Evolutionary conservation across 2,329 filamentous ascomycete genomes (phyloP).

Genomic region (Oidium heveae): DNA sequence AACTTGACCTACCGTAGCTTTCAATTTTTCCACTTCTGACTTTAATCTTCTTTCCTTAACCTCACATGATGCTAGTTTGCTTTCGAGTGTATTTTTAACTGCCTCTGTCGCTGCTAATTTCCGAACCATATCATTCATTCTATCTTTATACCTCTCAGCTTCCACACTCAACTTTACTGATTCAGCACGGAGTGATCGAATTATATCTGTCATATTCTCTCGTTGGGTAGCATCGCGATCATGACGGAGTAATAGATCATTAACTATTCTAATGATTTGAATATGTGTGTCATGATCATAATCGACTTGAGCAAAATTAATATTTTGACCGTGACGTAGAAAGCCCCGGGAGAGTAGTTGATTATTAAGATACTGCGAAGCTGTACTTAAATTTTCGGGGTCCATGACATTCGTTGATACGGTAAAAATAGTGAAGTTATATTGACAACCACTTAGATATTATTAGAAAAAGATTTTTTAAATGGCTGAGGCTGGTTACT

Average conservation of each 20-base stretch:
- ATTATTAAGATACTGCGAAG: slow-evolving; percentile 49
- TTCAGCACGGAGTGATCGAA: slow-evolving; percentile 53
- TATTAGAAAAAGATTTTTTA: too few species aligned
- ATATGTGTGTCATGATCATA: slow-evolving; percentile 52
- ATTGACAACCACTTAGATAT: too few species aligned
- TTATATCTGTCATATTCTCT: slow-evolving; percentile 54
- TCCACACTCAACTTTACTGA: slow-evolving; percentile 48
- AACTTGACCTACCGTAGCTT: slow-evolving; percentile 57
- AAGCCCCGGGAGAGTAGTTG: slow-evolving; percentile 41
- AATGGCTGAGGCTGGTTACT: too few species aligned
- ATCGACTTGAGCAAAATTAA: slow-evolving; percentile 61
- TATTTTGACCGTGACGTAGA: slow-evolving; percentile 39
- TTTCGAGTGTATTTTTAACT: slow-evolving; percentile 42
- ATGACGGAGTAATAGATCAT: slow-evolving; percentile 72
- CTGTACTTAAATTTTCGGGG: slow-evolving; percentile 33
- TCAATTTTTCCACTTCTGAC: slow-evolving; percentile 60
- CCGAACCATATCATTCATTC: slow-evolving; percentile 27
- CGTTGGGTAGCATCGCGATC: slow-evolving; percentile 81
- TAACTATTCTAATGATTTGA: slow-evolving; percentile 73
- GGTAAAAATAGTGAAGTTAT: too few species aligned
- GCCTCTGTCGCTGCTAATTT: slow-evolving; percentile 35
- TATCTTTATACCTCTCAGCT: slow-evolving; percentile 31
- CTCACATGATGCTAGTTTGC: slow-evolving; percentile 50
- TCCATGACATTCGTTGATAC: slow-evolving; percentile 8
- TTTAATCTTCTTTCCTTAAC: slow-evolving; percentile 49